Evolutionary conservation across 805 yeast genomes (phyloP), one percentile per base, ranked within the genome.

Genomic region (Kodamaea lidongshanica): DNA sequence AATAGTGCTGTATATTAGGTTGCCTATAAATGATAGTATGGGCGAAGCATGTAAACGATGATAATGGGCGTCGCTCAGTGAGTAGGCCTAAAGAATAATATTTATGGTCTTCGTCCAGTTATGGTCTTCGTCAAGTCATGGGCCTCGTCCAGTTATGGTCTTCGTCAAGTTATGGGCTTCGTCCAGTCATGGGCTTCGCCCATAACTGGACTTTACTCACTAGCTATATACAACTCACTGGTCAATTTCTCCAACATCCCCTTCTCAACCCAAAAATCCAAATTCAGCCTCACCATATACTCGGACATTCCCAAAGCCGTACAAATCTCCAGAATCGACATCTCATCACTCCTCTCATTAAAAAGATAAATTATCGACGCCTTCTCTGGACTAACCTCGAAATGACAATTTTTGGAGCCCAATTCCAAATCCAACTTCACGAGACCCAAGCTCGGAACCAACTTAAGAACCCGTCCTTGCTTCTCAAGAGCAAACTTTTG

Each of bases 351-450:
- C n/a, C 45, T 45, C 3, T 54, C 59, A 30, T 54, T 52, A 41
- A 80, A 79, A 7, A 65, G 51, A 12, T 60, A 49, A 6, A 83
- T 69, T 3, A 84, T 71, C 0, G 79, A 58, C 1, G 92, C 94
- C 39, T 76, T 75, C 22, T 74, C 81, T 0, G 94, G 80, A 1
- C 79, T 51, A 0, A 81, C 94, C 5, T 60, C 59, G 38, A 71
- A 65, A 0, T 45, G 38, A 13, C 49, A 30, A 20, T 48, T 28
- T n/a, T 70, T 77, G 9, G 61, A 60, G 6, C 30, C 39, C 24
- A 45, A 29, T 22, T 61, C 71, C 7, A 89, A 52, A 3, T 72
- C 74, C 2, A 92, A 40, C 4, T 66, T 68, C 0, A 83, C 87
- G 1, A 57, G 45, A 0, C 95, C 94, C 24, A 72, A 50, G 25